A percentile compares a stretch with the other conserved stretches of the same genome.
Evolutionary conservation across 495 filamentous ascomycete species (phyloP).

Genomic region (Annulohypoxylon maeteangense): DNA sequence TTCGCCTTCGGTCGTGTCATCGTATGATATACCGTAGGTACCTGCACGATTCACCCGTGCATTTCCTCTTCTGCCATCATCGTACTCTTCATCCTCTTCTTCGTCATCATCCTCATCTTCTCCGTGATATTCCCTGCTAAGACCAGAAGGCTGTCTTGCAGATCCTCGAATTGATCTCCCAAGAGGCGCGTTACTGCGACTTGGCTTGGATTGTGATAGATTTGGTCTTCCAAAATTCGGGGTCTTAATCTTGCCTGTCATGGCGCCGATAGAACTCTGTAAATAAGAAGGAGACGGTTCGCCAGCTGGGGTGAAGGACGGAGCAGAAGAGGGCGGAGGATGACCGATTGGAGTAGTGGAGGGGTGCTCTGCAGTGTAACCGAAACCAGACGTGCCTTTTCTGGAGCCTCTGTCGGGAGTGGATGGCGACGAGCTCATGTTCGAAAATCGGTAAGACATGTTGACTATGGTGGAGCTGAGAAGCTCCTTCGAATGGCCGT

Average conservation of each 20-base stretch:
- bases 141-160: conserved; percentile 50
- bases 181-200: conserved; percentile 52
- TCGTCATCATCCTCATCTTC: conserved; percentile 50
- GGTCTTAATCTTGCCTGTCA: conserved; percentile 55
- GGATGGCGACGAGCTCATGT: conserved; percentile 49
- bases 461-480: conserved; percentile 11
- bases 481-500: conserved; percentile 37
- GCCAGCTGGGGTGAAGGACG: conserved; percentile 79
- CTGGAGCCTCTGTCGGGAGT: conserved; percentile 49
- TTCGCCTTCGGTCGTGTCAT: conserved; percentile 47
- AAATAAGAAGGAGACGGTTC: conserved; percentile 71
- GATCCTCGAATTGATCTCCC: conserved; percentile 56
- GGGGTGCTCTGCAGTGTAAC: conserved; percentile 54
- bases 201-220: conserved; percentile 48
- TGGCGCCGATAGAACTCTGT: conserved; percentile 70
- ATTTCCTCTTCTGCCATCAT: conserved; percentile 35
- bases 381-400: conserved; percentile 40
- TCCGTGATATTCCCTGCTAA: conserved; percentile 51
- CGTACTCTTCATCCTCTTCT: conserved; percentile 33
- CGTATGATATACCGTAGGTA: conserved; percentile 43
- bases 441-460: conserved; percentile 51
- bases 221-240: conserved; percentile 58
- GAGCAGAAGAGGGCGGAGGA: conserved; percentile 70
- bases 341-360: conserved; percentile 83
- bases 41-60: conserved; percentile 48